phyloP scores from a whole-genome alignment of 306 rosid species.

The Geum urbanum region DNA sequence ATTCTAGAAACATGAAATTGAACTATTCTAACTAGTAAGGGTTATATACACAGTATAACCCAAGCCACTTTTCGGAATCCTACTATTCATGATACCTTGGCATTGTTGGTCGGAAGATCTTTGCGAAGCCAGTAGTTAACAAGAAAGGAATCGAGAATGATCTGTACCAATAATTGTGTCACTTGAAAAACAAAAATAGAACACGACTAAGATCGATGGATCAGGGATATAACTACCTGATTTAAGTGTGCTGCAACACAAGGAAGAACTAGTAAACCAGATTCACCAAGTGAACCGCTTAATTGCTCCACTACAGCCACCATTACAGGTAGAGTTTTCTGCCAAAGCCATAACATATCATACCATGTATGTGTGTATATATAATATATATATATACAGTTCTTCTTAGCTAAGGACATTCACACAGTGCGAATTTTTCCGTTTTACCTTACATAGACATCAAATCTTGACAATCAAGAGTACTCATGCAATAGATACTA shows the following conservation, averaged over 20 bases:
- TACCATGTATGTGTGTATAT: no score
- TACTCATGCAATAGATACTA: no score
- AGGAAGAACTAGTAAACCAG: conserved; percentile 89
- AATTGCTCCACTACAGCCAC: conserved; percentile 91
- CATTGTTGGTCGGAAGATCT: conserved; percentile 29
- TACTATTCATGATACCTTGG: conserved; percentile 36
- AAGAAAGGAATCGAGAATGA: conserved; percentile 61
- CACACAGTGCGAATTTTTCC: no score
- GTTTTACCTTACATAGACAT: no score
- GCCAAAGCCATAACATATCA: conserved; percentile 25
- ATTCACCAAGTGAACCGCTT: conserved; percentile 74
- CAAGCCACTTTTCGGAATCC: conserved; percentile 14
- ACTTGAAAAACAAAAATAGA: conserved; percentile 21
- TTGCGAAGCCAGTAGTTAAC: conserved; percentile 53
- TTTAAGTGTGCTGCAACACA: conserved; percentile 89
- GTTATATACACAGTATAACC: not conserved
- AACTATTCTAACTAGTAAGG: conserved; percentile 10
- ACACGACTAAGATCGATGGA: not conserved
- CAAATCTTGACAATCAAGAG: no score
- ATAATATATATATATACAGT: no score
- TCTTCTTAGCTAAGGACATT: no score
- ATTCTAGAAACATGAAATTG: not conserved
- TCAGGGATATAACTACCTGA: conserved; percentile 58
- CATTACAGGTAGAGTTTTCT: conserved; percentile 95
- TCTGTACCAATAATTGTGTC: conserved; percentile 37